These are phyloP conservation scores for Plantago coronopus DNA, from an alignment of 305 asterid genomes.

Conservation along the genomic window DNA sequence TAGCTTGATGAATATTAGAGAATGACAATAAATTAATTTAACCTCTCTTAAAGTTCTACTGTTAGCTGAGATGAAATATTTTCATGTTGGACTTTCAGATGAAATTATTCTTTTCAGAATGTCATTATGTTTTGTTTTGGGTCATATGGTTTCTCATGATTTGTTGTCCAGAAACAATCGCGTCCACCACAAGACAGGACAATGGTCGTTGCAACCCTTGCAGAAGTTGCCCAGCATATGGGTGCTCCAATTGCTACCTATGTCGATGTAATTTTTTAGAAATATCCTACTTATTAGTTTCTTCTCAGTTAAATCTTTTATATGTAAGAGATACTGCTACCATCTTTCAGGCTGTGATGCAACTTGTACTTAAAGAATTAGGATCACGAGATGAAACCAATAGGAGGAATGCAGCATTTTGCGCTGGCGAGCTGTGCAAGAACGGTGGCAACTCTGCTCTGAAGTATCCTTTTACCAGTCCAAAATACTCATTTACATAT, in stretches of 20 bases:
- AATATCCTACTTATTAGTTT: constrained; percentile 4
- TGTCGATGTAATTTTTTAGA: constrained; percentile 55
- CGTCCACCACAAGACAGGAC: constrained; percentile 91
- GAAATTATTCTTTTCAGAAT: too few relatives aligned
- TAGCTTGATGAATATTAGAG: background rate
- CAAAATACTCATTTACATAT: constrained; percentile 13
- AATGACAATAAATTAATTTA: too few relatives aligned
- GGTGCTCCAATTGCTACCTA: constrained; percentile 94
- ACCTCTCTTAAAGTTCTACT: too few relatives aligned
- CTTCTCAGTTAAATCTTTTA: constrained; percentile 17
- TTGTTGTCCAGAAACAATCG: constrained; percentile 66
- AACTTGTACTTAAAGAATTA: constrained; percentile 86
- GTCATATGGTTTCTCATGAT: constrained; percentile 18
- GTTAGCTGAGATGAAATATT: too few relatives aligned
- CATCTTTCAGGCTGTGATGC: constrained; percentile 73
- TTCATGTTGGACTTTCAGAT: too few relatives aligned
- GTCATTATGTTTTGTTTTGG: constrained; percentile 11
- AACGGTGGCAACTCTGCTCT: constrained; percentile 77
- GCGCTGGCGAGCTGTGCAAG: constrained; percentile 96
- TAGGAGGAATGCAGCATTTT: constrained; percentile 96
- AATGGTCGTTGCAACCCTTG: constrained; percentile 98
- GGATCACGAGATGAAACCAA: constrained; percentile 77
- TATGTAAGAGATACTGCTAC: constrained; percentile 19
- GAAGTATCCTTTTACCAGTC: constrained; percentile 58
- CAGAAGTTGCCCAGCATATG: constrained; percentile 99